Evolutionary conservation across 352 stramenopile genomes (phyloP).

Genomic region (Globisporangium acanthophoron): DNA sequence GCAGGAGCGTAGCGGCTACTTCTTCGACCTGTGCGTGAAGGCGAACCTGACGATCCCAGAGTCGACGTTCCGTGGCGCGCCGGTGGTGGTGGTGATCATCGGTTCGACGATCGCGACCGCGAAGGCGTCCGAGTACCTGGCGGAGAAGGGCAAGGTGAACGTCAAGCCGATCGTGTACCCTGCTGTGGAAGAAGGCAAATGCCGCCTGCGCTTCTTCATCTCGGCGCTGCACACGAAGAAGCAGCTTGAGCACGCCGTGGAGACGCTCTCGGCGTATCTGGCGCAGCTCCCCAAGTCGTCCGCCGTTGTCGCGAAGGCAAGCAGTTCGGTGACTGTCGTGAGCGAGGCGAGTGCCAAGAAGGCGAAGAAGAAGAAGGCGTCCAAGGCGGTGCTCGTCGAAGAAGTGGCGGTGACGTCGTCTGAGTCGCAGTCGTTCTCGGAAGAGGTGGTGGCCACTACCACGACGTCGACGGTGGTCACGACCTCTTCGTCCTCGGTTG

Average conservation of each 20-base stretch:
- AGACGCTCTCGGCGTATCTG: constrained; percentile 33
- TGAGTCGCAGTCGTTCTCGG: not conserved
- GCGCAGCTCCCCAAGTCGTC: constrained; percentile 1
- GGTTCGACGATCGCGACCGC: constrained; percentile 74
- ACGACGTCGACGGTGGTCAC: not conserved
- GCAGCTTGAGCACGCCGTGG: constrained; percentile 58
- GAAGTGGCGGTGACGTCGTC: constrained; percentile 5
- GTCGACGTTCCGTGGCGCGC: constrained; percentile 60
- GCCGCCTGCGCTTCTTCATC: constrained; percentile 83
- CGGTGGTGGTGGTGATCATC: constrained; percentile 76
- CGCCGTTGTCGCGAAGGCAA: not conserved
- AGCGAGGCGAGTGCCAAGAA: not conserved
- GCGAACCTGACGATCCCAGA: constrained; percentile 52
- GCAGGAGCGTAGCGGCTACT: constrained; percentile 63
- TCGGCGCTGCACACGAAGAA: constrained; percentile 65
- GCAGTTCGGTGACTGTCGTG: not conserved
- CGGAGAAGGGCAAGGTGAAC: constrained; percentile 48
- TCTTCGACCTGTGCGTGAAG: constrained; percentile 72
- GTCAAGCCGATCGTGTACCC: constrained; percentile 86
- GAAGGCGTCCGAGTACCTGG: constrained; percentile 61
- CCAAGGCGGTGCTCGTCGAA: constrained; percentile 3
- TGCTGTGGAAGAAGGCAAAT: constrained; percentile 81
- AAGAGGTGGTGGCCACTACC: constrained; percentile 3
- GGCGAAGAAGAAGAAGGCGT: constrained; percentile 1
- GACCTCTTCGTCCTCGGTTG: not conserved